Evolutionary conservation across 2,329 filamentous ascomycete species (phyloP).

Genomic region (Alternaria novae-zelandiae): DNA sequence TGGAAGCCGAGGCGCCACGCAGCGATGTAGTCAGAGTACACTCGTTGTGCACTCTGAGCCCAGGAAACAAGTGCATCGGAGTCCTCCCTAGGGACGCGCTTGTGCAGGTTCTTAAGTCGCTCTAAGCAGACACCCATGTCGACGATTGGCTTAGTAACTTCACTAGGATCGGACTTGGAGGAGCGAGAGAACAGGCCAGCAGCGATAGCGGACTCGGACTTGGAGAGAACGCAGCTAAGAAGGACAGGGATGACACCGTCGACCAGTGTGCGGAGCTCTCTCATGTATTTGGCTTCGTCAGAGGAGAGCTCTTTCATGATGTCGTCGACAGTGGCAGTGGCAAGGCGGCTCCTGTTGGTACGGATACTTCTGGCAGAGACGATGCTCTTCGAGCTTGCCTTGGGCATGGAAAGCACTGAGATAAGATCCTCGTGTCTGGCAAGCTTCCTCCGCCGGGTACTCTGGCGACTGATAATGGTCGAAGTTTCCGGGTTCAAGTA

Average conservation of each 20-base stretch:
- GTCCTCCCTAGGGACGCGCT: constrained; percentile 76
- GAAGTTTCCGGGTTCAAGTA: constrained; percentile 41
- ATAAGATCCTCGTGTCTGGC: constrained; percentile 95
- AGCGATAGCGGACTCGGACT: constrained; percentile 68
- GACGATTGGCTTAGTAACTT: constrained; percentile 84
- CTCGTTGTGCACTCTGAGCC: constrained; percentile 77
- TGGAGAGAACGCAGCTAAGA: constrained; percentile 80
- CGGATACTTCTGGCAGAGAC: constrained; percentile 80
- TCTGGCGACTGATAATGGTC: constrained; percentile 54
- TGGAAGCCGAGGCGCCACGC: constrained; percentile 94
- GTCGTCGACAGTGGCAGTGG: constrained; percentile 73
- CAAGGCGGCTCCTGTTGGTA: constrained; percentile 70
- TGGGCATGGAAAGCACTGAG: constrained; percentile 81
- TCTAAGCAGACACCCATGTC: constrained; percentile 93
- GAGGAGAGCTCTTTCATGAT: constrained; percentile 79
- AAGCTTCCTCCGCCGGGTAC: constrained; percentile 66
- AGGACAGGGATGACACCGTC: constrained; percentile 95
- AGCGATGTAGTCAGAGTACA: constrained; percentile 85
- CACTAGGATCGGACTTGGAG: constrained; percentile 61
- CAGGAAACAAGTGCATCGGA: constrained; percentile 76
- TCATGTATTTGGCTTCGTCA: constrained; percentile 86
- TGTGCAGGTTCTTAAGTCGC: constrained; percentile 80
- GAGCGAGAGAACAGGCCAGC: constrained; percentile 71
- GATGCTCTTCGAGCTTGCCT: constrained; percentile 69
- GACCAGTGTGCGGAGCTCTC: constrained; percentile 90